These are phyloP conservation scores for Allium fistulosum DNA, from an alignment of 106 monocot species.

Conservation along the genomic window DNA sequence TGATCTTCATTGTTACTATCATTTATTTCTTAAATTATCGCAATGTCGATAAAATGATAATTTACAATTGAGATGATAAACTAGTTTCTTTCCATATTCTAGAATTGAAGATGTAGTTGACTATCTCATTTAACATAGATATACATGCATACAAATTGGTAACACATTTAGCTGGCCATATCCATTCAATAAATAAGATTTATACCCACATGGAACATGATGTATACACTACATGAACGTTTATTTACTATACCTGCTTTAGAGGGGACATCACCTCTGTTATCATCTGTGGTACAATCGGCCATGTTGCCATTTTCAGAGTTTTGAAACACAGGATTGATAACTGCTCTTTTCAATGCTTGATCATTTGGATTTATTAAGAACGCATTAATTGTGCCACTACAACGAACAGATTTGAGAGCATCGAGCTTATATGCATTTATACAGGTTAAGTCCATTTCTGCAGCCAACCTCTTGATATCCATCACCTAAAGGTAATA, in stretches of 20 bases:
- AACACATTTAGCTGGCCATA: too few species aligned
- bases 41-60: too few species aligned
- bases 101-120: too few species aligned
- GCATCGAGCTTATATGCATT: constrained; percentile 82
- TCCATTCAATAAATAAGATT: too few species aligned
- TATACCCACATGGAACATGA: too few species aligned
- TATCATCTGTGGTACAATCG: constrained; percentile 5
- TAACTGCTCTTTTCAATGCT: constrained; percentile 2
- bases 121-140: too few species aligned
- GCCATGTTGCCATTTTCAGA: not conserved
- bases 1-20: too few species aligned
- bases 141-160: too few species aligned
- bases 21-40: too few species aligned
- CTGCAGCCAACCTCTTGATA: constrained; percentile 64
- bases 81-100: too few species aligned
- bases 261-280: constrained; percentile 6
- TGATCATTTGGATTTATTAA: constrained; percentile 6
- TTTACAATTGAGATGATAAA: too few species aligned
- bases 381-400: constrained; percentile 4
- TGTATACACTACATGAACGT: too few species aligned
- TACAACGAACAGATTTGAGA: constrained; percentile 57
- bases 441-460: constrained; percentile 94
- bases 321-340: constrained; percentile 1
- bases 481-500: constrained; percentile 73
- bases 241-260: constrained; percentile 21